Evolutionary conservation across 106 monocot genomes (phyloP).

Genomic region (Dactylorhiza incarnata): DNA sequence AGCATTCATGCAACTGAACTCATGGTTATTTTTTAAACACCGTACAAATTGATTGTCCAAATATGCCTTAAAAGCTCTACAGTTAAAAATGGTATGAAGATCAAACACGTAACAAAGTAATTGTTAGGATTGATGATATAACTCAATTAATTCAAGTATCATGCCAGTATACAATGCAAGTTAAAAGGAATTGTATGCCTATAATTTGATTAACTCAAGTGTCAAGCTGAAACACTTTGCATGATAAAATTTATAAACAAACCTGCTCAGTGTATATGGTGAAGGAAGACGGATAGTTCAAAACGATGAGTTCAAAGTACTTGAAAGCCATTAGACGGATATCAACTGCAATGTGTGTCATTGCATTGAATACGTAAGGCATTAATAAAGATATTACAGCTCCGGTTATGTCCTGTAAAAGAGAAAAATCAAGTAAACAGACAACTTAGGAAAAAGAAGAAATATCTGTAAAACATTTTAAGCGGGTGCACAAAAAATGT

Average conservation of each 20-base stretch:
- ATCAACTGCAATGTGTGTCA: slow-evolving; percentile 78
- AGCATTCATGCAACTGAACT: no score
- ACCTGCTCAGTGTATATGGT: slow-evolving; percentile 71
- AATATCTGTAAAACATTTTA: background rate
- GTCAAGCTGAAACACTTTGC: background rate
- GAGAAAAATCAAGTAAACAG: background rate
- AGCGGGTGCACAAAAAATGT: background rate
- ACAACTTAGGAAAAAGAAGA: background rate
- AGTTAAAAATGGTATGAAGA: no score
- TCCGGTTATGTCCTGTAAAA: slow-evolving; percentile 34
- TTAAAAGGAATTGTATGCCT: background rate
- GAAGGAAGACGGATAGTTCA: slow-evolving; percentile 66
- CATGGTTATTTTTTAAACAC: no score
- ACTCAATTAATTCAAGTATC: background rate
- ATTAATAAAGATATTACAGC: slow-evolving; percentile 51
- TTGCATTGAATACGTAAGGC: slow-evolving; percentile 87
- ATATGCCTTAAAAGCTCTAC: no score
- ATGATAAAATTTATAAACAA: slow-evolving; percentile 3
- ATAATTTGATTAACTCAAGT: background rate
- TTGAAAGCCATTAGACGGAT: slow-evolving; percentile 81
- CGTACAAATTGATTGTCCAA: no score
- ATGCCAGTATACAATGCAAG: background rate
- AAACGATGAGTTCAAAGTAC: slow-evolving; percentile 73
- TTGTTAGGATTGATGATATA: background rate
- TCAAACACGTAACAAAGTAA: background rate